phyloP scores from a whole-genome alignment of 352 stramenopile species.

The Pythium dissotocum region DNA sequence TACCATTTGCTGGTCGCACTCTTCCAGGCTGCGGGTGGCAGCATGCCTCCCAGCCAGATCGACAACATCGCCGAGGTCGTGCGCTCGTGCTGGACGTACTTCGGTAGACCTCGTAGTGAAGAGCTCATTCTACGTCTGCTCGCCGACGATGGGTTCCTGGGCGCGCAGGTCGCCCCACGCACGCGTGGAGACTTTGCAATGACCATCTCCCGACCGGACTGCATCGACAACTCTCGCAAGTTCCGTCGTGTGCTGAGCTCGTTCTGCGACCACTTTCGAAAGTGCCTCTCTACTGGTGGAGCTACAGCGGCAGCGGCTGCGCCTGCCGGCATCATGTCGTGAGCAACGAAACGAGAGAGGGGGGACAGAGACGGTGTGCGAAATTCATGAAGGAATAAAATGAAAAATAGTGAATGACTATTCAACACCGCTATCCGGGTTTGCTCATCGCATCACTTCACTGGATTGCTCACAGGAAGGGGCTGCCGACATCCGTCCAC shows the following conservation, averaged over 20 bases:
- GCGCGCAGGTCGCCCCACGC: constrained; percentile 52
- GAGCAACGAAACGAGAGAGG: not conserved
- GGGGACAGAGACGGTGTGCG: too few relatives aligned
- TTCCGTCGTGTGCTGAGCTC: constrained; percentile 73
- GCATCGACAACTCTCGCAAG: constrained; percentile 75
- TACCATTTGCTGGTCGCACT: constrained; percentile 67
- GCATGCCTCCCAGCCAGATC: constrained; percentile 59
- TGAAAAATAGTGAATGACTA: not conserved
- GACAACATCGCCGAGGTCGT: constrained; percentile 71
- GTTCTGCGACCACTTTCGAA: constrained; percentile 82
- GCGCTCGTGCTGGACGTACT: constrained; percentile 75
- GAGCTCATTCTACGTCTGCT: constrained; percentile 60
- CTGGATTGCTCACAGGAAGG: constrained; percentile 47
- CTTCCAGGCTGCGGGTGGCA: constrained; percentile 61
- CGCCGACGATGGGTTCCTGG: constrained; percentile 59
- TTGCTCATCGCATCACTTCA: not conserved
- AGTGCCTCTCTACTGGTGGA: constrained; percentile 34
- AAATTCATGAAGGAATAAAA: not conserved
- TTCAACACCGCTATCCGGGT: not conserved
- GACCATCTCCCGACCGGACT: constrained; percentile 60
- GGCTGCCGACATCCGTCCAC: constrained; percentile 71
- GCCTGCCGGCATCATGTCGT: constrained; percentile 25
- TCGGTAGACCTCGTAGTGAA: constrained; percentile 61
- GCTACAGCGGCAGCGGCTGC: not conserved
- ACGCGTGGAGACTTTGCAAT: constrained; percentile 57